Percentiles rank a stretch among this genome's conserved stretches.
Evolutionary conservation across 2,329 filamentous ascomycete species (phyloP).

Genomic region (Calonectria multiphialidica): DNA sequence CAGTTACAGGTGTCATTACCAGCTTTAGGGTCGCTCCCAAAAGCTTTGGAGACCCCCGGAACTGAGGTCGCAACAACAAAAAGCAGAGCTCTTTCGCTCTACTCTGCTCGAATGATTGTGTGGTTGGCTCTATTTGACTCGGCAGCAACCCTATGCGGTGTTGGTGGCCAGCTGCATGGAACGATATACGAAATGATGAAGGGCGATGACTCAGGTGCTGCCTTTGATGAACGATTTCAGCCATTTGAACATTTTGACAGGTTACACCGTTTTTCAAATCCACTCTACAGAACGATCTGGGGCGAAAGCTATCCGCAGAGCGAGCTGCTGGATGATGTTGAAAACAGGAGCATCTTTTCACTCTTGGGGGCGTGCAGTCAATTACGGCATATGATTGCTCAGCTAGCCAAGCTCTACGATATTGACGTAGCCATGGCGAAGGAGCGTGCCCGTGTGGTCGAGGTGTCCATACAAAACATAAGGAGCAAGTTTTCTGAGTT

Average conservation of each 20-base stretch:
- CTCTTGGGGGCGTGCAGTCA: slow-evolving; percentile 46
- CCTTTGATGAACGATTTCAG: not conserved
- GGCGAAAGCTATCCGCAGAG: slow-evolving; percentile 48
- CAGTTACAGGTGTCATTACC: slow-evolving; percentile 12
- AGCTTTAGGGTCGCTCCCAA: not conserved
- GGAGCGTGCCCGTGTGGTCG: slow-evolving; percentile 31
- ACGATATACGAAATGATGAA: slow-evolving; percentile 32
- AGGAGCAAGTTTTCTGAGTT: slow-evolving; percentile 40
- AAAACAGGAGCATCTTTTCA: slow-evolving; percentile 49
- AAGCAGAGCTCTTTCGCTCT: slow-evolving; percentile 41
- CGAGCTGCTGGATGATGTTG: slow-evolving; percentile 50
- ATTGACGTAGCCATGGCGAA: slow-evolving; percentile 33
- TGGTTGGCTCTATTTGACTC: slow-evolving; percentile 49
- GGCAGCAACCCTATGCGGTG: slow-evolving; percentile 45
- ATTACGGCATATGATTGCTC: slow-evolving; percentile 48
- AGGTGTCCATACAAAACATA: slow-evolving; percentile 36
- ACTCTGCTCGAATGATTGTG: slow-evolving; percentile 48
- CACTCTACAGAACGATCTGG: slow-evolving; percentile 49
- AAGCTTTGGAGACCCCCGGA: not conserved
- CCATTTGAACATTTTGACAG: slow-evolving; percentile 39
- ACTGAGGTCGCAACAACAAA: not conserved
- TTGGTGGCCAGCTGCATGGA: slow-evolving; percentile 48
- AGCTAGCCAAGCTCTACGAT: slow-evolving; percentile 38
- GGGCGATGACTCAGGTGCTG: not conserved
- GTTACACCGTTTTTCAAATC: slow-evolving; percentile 49